phyloP scores from a whole-genome alignment of 345 rosid species.

The Kernera saxatilis region DNA sequence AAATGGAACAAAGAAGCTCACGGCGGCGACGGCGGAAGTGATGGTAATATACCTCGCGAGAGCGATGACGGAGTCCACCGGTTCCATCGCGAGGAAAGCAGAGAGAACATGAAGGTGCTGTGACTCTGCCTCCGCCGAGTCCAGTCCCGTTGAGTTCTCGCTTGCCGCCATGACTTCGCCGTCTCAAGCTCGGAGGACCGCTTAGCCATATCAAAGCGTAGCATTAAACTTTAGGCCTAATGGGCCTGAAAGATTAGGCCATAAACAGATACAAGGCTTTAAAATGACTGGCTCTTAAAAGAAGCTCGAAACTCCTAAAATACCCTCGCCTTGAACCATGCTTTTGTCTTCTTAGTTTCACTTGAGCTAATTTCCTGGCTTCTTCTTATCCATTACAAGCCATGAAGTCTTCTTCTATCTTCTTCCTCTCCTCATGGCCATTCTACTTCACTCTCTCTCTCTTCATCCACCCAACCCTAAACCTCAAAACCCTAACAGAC shows the following conservation, averaged over 20 bases:
- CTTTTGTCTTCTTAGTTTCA: background rate
- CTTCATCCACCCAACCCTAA: slow-evolving; percentile 35
- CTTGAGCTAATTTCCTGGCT: background rate
- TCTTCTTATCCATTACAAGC: slow-evolving; percentile 26
- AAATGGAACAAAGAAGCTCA: background rate
- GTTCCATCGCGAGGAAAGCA: slow-evolving; percentile 77
- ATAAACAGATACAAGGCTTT: background rate
- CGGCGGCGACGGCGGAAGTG: background rate
- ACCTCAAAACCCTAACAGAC: slow-evolving; percentile 19
- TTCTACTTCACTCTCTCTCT: slow-evolving; percentile 47
- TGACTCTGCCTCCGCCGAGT: slow-evolving; percentile 18
- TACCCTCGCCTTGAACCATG: background rate
- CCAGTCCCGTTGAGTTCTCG: slow-evolving; percentile 12
- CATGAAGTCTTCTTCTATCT: slow-evolving; percentile 16
- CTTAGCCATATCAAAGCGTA: background rate
- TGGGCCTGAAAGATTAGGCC: background rate
- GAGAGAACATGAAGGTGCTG: slow-evolving; percentile 49
- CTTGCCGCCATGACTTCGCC: slow-evolving; percentile 35
- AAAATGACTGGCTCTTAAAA: background rate
- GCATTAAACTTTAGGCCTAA: background rate
- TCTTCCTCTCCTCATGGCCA: slow-evolving; percentile 51
- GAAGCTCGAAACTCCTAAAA: background rate
- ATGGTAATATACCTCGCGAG: slow-evolving; percentile 44
- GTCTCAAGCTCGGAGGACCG: slow-evolving; percentile 8
- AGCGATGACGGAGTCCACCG: slow-evolving; percentile 42